Base-by-base conservation (phyloP, 352 stramenopile species). In the Globisporangium sylvaticum region DNA sequence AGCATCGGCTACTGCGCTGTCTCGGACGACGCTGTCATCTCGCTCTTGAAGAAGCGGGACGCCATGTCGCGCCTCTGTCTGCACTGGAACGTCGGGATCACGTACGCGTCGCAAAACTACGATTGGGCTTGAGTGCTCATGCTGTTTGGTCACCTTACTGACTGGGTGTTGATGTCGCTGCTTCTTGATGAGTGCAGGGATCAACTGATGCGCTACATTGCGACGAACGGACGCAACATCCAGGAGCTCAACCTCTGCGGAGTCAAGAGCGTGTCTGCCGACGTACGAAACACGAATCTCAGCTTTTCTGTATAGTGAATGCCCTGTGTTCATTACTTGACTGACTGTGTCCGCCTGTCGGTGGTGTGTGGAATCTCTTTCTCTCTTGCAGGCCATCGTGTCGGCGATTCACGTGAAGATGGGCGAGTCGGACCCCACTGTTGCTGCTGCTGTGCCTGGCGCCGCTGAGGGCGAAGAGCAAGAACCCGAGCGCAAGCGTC, bases 51-150 rank as follows among this genome's bases (percentile, higher is more conserved):
- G 53, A 93, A 95, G 63, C 81, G 88, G 46, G 86, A 95, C 50
- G 84, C 83, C 4, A 87, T 96, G 10, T 88, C 82, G 10, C 77
- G 83, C 18, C 78, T 96, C 58, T 83, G 72, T 62, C 63, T 96
- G 55, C 89, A 96, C 70, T 96, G 89, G 89, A 95, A 95, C 67
- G 75, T 91, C 34, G 84, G 73, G 24, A 92, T 95, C 73, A 95
- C 84, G 89, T 96, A 77, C 62, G 85, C 18, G 42, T 50, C 42
- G 18, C 42, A 50, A 50, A 48, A 46, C 4, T 10, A 14, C 10
- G 4, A 42, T 14, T 42, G 14, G 50, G 24, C 12, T 81, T n/a
- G 39, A 22, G 27, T 15, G 37, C 20, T 46, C 14, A 20, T n/a
- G 14, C 3, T 22, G 14, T 27, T 56, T 29, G 9, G 8, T 7